These are phyloP conservation scores for Typha latifolia DNA, from an alignment of 176 grass and related monocot genomes.

Conservation along the genomic window DNA sequence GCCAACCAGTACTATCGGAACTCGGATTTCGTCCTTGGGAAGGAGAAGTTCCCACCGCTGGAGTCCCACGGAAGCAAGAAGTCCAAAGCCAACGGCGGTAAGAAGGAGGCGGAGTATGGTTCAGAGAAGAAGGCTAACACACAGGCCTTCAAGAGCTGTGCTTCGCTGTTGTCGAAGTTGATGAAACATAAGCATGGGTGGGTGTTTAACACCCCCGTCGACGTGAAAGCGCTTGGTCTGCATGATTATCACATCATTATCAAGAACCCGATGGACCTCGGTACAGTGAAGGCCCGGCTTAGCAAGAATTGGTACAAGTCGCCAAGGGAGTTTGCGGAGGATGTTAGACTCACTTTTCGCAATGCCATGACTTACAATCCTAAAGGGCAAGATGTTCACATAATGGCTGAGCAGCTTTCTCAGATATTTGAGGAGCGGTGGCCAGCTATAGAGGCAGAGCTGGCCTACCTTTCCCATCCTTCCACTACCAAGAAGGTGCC, in stretches of 20 bases:
- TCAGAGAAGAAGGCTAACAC: conserved; percentile 51
- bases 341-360: conserved; percentile 75
- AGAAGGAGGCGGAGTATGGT: conserved; percentile 29
- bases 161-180: conserved; percentile 44
- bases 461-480: conserved; percentile 39
- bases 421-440: conserved; percentile 73
- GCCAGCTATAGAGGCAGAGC: conserved; percentile 68
- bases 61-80: conserved; percentile 62
- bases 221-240: conserved; percentile 55
- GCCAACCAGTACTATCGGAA: conserved; percentile 70
- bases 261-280: conserved; percentile 89
- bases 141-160: conserved; percentile 64
- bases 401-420: conserved; percentile 76
- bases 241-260: conserved; percentile 76
- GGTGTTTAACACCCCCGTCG: conserved; percentile 93
- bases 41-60: conserved; percentile 59
- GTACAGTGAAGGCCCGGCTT: conserved; percentile 66
- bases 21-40: conserved; percentile 75
- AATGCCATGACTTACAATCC: conserved; percentile 98
- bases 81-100: conserved; percentile 29
- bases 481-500: conserved; percentile 50
- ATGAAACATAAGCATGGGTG: conserved; percentile 90
- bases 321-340: conserved; percentile 73
- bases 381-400: conserved; percentile 86
- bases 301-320: conserved; percentile 59